Evolutionary conservation across 2,329 filamentous ascomycete species (phyloP), one percentile per base, ranked within the genome.

Genomic region (Pseudocercospora crystallina): DNA sequence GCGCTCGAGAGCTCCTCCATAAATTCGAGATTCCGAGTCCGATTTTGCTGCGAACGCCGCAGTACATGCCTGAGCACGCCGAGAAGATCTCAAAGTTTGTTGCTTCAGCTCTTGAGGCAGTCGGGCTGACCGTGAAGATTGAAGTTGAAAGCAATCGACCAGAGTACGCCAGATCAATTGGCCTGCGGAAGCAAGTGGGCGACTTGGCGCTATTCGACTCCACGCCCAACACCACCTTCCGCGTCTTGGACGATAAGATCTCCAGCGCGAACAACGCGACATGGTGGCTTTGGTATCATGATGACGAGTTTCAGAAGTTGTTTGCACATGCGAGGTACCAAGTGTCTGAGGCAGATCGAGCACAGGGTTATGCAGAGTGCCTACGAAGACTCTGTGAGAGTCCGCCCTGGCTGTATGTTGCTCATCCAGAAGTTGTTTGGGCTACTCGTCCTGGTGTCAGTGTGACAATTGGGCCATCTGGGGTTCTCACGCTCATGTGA

Each of bases 361-460:
- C 40, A 14, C 37, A 43, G 8, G 26, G 20, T 10, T 52, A 47
- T 34, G 49, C 43, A 3, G 42, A 42, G 15, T 52, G 49, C 43
- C 31, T 47, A 38, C 38, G 43, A 13, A 42, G 38, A 20, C 4
- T 52, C 15, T 43, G 47, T 26, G 14, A 47, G 33, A 52, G 47
- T n/a, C 49, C 49, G n/a, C 49, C 49, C 1, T 52, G 49, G 43
- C 29, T 47, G 3, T 52, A 52, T 32, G 14, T 52, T 5, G 43
- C 49, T 5, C 49, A 52, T 48, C 49, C 49, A 5, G 38, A 52
- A 14, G 49, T 52, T 15, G 38, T 52, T 17, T 52, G 49, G 49
- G 49, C 49, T 9, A 42, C 26, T 20, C 17, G 33, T 20, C 31
- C 36, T n/a, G 49, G 43, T 14, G 32, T 52, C 9, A 32, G 26